Evolutionary conservation across 306 rosid species (phyloP).

Genomic region (Canavalia ensiformis): DNA sequence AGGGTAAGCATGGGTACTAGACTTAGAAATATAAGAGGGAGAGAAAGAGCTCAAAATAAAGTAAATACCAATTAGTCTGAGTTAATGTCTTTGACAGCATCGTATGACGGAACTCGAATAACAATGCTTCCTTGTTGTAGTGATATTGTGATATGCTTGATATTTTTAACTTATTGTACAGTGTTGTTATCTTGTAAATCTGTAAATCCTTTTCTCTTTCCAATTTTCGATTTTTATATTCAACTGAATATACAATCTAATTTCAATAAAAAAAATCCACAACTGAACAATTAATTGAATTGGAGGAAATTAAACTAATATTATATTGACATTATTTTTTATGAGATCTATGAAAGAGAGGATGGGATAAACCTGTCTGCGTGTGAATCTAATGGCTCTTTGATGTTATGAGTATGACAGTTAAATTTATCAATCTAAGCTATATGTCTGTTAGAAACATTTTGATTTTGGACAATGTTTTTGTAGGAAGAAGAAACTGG

Average conservation of each 20-base stretch:
- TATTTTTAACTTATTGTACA: not conserved
- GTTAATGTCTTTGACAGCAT: constrained; percentile 14
- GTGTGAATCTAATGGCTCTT: constrained; percentile 18
- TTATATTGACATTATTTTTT: not conserved
- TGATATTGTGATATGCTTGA: not conserved
- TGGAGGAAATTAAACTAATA: constrained; percentile 30
- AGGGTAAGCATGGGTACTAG: too few species aligned
- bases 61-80: not conserved
- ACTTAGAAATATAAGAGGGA: too few species aligned
- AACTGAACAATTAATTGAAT: constrained; percentile 31
- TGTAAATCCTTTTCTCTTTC: not conserved
- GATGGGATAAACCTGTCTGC: constrained; percentile 11
- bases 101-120: constrained; percentile 1
- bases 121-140: constrained; percentile 3
- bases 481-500: constrained; percentile 98
- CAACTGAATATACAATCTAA: not conserved
- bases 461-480: constrained; percentile 27
- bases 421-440: constrained; percentile 15
- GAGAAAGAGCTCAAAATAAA: too few species aligned
- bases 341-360: constrained; percentile 20
- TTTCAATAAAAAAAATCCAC: not conserved
- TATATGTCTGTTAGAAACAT: constrained; percentile 1
- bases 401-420: not conserved
- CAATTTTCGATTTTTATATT: not conserved
- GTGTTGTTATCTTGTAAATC: constrained; percentile 7